A percentile compares a stretch with the other conserved stretches of the same genome.
phyloP scores from a whole-genome alignment of 1,284 basidiomycete species.

The Heterobasidion parviporum region DNA sequence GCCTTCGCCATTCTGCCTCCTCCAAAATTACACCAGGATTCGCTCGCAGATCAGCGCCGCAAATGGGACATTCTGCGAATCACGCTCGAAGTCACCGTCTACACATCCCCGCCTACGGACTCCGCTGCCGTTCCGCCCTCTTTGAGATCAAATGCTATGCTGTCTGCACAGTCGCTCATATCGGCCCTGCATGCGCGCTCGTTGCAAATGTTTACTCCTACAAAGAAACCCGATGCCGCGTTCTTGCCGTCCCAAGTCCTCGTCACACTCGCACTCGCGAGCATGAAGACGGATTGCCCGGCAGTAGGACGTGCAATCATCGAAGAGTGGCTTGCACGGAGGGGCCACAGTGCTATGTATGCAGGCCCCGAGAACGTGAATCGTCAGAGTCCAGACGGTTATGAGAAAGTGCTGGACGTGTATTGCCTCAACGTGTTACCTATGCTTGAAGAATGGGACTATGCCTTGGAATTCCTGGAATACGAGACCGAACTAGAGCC shows the following conservation, averaged over 20 bases:
- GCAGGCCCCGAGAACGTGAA: constrained; percentile 16
- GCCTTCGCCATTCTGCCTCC: constrained; percentile 54
- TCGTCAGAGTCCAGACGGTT: constrained; percentile 34
- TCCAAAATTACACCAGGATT: constrained; percentile 30
- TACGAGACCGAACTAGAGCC: constrained; percentile 59
- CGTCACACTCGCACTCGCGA: constrained; percentile 58
- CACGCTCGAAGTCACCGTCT: constrained; percentile 69
- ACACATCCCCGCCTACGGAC: constrained; percentile 42
- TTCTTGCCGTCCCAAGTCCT: constrained; percentile 63
- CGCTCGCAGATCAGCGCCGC: constrained; percentile 38
- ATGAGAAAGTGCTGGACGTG: constrained; percentile 64
- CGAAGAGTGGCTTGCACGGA: constrained; percentile 66
- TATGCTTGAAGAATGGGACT: constrained; percentile 67
- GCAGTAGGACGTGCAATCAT: constrained; percentile 54
- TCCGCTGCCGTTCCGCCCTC: constrained; percentile 35
- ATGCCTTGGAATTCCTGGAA: constrained; percentile 62
- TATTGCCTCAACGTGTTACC: constrained; percentile 69
- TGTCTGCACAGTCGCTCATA: constrained; percentile 52
- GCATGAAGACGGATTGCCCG: constrained; percentile 55
- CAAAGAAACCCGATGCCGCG: constrained; percentile 34
- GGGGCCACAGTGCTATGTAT: constrained; percentile 29
- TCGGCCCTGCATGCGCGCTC: constrained; percentile 54
- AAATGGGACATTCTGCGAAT: constrained; percentile 82
- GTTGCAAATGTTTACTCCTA: constrained; percentile 56
- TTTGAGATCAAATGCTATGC: constrained; percentile 41